phyloP scores from a whole-genome alignment of 2,329 filamentous ascomycete species.

The Neofusicoccum kwambonambiense region DNA sequence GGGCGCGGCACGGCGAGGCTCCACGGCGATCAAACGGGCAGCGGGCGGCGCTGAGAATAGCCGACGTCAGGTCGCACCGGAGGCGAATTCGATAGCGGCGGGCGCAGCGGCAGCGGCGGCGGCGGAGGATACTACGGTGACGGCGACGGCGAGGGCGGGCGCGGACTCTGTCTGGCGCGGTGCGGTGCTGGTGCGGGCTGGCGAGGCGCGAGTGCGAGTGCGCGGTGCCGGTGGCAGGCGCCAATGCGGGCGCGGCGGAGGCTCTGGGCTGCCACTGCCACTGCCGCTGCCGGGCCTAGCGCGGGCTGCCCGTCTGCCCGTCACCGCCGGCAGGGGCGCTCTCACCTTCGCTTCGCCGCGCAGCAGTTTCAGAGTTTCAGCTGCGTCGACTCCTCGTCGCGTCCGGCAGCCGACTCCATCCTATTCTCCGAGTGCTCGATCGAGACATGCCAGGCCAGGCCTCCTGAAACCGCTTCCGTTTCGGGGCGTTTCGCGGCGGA shows the following conservation, averaged over 20 bases:
- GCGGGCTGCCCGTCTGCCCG: too few species aligned
- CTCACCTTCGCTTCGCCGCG: conserved; percentile 4
- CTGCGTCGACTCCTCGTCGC: background rate
- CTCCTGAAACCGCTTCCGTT: conserved; percentile 17
- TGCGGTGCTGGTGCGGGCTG: too few species aligned
- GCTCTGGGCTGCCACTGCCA: background rate
- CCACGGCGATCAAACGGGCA: conserved; percentile 17
- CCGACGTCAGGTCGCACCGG: background rate
- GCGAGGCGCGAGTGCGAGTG: too few species aligned
- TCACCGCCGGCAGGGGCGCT: background rate
- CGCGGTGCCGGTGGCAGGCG: background rate
- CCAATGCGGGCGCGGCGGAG: background rate
- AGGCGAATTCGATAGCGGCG: background rate
- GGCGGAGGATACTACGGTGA: background rate
- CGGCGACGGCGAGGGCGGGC: background rate
- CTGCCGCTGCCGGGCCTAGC: too few species aligned
- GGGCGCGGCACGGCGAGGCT: background rate
- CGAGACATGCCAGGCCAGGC: background rate
- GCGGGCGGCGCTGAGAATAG: background rate
- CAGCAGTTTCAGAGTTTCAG: conserved; percentile 16
- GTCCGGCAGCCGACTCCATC: conserved; percentile 5
- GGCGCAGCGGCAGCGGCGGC: background rate
- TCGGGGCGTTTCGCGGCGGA: conserved; percentile 14
- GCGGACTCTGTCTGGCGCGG: background rate
- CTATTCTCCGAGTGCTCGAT: conserved; percentile 15